A percentile compares a stretch with the other conserved stretches of the same genome.
These are phyloP conservation scores for Ophiosphaerella herpotricha DNA, from an alignment of 2,329 filamentous ascomycete genomes.

Conservation along the genomic window DNA sequence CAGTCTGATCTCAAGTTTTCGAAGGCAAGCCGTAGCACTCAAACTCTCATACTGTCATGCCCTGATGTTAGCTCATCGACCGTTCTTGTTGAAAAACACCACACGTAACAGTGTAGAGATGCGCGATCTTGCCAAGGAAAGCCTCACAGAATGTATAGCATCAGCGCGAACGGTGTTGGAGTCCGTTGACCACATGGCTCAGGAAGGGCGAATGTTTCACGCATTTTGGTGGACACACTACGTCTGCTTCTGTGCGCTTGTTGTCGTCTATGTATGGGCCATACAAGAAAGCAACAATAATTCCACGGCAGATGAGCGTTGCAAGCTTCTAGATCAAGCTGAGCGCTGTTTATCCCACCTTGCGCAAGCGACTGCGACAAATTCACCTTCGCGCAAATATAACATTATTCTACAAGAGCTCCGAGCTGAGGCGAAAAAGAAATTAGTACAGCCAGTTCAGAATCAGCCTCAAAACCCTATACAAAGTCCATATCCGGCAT, in stretches of 20 bases:
- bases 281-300: conserved; percentile 45
- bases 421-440: conserved; percentile 45
- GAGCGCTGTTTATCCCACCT: conserved; percentile 54
- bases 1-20: conserved; percentile 53
- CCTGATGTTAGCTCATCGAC: conserved; percentile 42
- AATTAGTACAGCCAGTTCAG: conserved; percentile 14
- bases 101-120: conserved; percentile 22
- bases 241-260: conserved; percentile 55
- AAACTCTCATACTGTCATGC: conserved; percentile 42
- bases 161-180: conserved; percentile 48
- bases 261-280: conserved; percentile 55
- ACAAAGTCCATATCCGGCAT: too few relatives aligned
- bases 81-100: conserved; percentile 31
- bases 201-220: conserved; percentile 46
- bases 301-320: conserved; percentile 8
- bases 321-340: conserved; percentile 48
- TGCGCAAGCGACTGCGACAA: conserved; percentile 52
- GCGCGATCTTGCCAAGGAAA: conserved; percentile 39
- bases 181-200: conserved; percentile 46
- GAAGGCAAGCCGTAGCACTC: conserved; percentile 37
- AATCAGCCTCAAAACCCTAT: not conserved
- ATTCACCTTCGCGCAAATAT: conserved; percentile 54
- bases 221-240: conserved; percentile 58
- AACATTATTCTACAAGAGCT: conserved; percentile 56
- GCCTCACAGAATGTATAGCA: conserved; percentile 50